Evolutionary conservation across 1,139 yeast species (phyloP), one percentile per base, ranked within the genome.

Genomic region (Geotrichum klebahnii): DNA sequence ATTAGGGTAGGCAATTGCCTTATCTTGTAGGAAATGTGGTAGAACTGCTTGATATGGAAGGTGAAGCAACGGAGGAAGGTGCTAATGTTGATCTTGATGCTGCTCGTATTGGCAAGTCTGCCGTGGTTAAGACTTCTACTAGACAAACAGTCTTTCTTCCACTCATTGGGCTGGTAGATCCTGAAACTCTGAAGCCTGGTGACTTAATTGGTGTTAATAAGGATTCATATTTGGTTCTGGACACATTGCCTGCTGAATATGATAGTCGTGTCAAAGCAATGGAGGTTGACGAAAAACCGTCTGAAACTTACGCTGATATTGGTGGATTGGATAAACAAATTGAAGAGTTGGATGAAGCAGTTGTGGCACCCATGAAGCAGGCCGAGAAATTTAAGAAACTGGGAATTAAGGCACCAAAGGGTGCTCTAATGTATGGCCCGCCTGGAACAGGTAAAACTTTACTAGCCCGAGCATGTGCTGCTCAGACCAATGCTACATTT

Each of bases 391-490:
- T 92, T 69, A 97, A 94, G 71, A 97, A 92, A 71, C 92, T 94
- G 97, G 99, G 99, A 60, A 92, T 94, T 66, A 89, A 90, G 64
- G 98, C 98, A 6, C 99, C 99, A 47, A 92, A 92, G 73, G 99
- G 99, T 71, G 98, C 94, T 51, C 89, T 94, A 61, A 76, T 94
- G 55, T 94, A 94, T 66, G 99, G 99, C 61, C 96, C 97, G 0
- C 99, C 99, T 31, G 99, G 99, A 68, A 94, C 98, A 0, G 99
- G 99, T 65, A 94, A 94, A 69, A 94, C 99, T 0, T 73, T 94
- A 58, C 76, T 94, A 61, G 98, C 97, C 17, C 94, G 92, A 69
- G 99, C 99, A 0, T 98, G 94, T 48, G 99, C 99, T 5, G 92
- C 92, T 68, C 97, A 90, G 64, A 92, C 98, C 0, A 83, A 95